Evolutionary conservation across 1,139 yeast genomes (phyloP).

Genomic region (Taphrina populina): DNA sequence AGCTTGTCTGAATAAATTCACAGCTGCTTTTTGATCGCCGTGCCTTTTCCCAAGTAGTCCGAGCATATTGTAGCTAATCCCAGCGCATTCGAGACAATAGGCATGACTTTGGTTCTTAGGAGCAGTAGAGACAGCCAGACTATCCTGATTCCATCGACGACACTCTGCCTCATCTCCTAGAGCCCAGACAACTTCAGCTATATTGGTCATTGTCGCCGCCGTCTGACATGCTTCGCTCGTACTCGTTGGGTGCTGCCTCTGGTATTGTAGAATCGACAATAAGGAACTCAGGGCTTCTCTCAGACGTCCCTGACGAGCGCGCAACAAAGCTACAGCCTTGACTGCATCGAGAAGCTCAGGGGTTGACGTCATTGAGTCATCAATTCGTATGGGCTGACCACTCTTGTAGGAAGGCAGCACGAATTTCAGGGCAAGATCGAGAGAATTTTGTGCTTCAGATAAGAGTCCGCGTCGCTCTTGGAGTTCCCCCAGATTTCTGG

Average conservation of each 20-base stretch:
- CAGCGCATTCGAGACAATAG: constrained; percentile 28
- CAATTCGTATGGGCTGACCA: constrained; percentile 6
- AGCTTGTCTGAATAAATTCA: constrained; percentile 7
- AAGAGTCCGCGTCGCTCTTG: constrained; percentile 12
- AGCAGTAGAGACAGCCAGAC: constrained; percentile 9
- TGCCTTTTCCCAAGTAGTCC: constrained; percentile 7
- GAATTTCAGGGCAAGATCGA: constrained; percentile 18
- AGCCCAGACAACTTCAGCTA: constrained; percentile 28
- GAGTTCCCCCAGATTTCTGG: constrained; percentile 24
- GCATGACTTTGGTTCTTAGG: constrained; percentile 14
- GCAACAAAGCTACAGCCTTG: constrained; percentile 22
- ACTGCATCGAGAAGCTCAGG: constrained; percentile 17
- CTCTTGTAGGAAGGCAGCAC: constrained; percentile 9
- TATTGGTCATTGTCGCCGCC: constrained; percentile 30
- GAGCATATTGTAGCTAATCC: constrained; percentile 18
- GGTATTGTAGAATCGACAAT: constrained; percentile 23
- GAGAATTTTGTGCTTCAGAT: constrained; percentile 8
- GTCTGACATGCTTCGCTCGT: constrained; percentile 17
- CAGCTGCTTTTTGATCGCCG: constrained; percentile 14
- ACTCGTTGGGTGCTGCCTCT: constrained; percentile 10
- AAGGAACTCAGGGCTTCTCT: constrained; percentile 17
- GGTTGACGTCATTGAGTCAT: constrained; percentile 1
- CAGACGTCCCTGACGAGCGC: constrained; percentile 15
- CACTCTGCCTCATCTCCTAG: constrained; percentile 24
- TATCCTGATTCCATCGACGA: constrained; percentile 11